phyloP scores from a whole-genome alignment of 495 filamentous ascomycete species.

The Neurospora sublineolata region DNA sequence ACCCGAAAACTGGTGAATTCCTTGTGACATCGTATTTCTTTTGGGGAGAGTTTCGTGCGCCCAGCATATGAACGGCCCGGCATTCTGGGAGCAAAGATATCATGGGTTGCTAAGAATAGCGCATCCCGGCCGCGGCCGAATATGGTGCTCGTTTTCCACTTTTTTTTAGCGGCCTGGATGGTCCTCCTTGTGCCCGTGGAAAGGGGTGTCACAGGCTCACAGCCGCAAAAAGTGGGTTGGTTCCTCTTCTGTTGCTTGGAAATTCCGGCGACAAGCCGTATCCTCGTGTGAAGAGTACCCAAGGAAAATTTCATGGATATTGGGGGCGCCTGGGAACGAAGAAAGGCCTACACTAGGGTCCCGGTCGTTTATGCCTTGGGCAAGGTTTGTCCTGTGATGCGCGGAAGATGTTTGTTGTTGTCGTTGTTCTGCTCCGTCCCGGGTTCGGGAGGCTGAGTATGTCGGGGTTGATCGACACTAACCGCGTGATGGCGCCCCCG shows the following conservation, averaged over 20 bases:
- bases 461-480: background rate
- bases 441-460: background rate
- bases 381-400: background rate
- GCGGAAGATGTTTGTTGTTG: background rate
- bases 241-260: background rate
- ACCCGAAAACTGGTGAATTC: background rate
- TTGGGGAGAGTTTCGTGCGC: background rate
- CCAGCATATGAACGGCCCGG: background rate
- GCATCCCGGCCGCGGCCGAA: background rate
- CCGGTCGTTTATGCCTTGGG: background rate
- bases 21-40: background rate
- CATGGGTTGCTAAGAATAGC: background rate
- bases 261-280: background rate
- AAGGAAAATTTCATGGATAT: background rate
- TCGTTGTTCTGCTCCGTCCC: background rate
- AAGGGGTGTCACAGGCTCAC: constrained; percentile 8
- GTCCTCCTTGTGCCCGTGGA: background rate
- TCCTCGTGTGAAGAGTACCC: background rate
- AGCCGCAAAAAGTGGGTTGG: constrained; percentile 14
- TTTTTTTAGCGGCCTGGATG: background rate
- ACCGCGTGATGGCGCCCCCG: background rate
- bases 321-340: background rate
- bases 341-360: background rate
- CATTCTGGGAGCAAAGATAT: background rate
- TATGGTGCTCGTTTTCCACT: background rate